These are phyloP conservation scores for Leccinellum luteum DNA, from an alignment of 768 basidiomycete species.

Conservation along the genomic window DNA sequence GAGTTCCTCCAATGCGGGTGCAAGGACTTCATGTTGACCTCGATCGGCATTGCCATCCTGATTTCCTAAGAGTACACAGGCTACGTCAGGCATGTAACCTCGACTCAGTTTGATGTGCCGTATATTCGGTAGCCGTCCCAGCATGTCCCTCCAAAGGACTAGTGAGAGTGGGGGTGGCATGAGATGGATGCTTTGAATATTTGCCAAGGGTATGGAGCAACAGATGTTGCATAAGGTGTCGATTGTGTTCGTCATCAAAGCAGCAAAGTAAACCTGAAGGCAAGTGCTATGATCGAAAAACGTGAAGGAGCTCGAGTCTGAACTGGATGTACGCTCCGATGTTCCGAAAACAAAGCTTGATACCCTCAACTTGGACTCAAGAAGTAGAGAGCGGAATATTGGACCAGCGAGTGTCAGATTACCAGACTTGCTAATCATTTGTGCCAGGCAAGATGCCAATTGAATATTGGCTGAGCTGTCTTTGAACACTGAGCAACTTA, in stretches of 20 bases:
- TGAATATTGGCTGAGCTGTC: background rate
- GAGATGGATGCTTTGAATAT: background rate
- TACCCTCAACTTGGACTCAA: too few relatives aligned
- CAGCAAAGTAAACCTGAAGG: background rate
- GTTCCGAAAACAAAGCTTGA: background rate
- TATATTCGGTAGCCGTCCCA: background rate
- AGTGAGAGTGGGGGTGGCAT: background rate
- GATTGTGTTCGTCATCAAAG: background rate
- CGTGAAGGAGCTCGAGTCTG: too few relatives aligned
- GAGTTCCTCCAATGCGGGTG: background rate
- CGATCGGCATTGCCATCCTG: background rate
- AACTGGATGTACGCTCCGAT: background rate
- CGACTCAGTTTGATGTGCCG: background rate
- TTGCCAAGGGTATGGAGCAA: background rate
- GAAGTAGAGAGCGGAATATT: background rate
- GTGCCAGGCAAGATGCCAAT: background rate
- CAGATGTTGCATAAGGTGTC: background rate
- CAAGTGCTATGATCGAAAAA: background rate
- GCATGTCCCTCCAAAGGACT: slow-evolving; percentile 5
- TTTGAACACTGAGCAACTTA: background rate
- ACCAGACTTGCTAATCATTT: background rate
- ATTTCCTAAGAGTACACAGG: background rate
- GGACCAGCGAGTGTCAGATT: background rate
- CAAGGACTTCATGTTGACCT: background rate
- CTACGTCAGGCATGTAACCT: background rate